Percentiles rank a stretch among this genome's conserved stretches.
These are phyloP conservation scores for Trypanosoma lewisi DNA, from an alignment of 208 protist genomes.

Conservation along the genomic window DNA sequence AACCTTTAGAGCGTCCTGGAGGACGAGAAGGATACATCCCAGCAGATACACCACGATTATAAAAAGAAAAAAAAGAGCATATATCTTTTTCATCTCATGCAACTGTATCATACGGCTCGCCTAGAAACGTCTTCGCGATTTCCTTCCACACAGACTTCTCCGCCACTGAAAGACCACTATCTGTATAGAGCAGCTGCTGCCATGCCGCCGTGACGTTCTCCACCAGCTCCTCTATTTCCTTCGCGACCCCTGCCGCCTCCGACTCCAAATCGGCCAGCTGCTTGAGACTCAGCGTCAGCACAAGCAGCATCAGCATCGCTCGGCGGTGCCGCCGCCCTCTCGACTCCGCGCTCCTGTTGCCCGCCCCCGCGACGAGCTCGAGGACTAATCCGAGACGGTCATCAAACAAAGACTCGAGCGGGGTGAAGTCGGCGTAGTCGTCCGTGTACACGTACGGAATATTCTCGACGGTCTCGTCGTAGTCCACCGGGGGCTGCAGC, in stretches of 20 bases:
- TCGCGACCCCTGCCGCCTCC: constrained; percentile 24
- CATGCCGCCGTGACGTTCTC: constrained; percentile 53
- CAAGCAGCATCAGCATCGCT: constrained; percentile 62
- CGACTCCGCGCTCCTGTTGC: not conserved
- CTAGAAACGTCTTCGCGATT: constrained; percentile 47
- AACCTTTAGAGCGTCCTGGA: too few species aligned
- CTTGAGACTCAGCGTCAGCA: constrained; percentile 59
- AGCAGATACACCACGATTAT: constrained; percentile 3
- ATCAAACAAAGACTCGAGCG: constrained; percentile 52
- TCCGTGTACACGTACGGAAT: constrained; percentile 72
- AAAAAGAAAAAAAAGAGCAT: constrained; percentile 17
- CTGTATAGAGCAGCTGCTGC: constrained; percentile 48
- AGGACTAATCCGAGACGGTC: constrained; percentile 32
- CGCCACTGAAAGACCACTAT: constrained; percentile 33
- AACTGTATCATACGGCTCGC: constrained; percentile 47
- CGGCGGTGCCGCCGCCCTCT: constrained; percentile 25
- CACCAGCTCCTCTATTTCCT: constrained; percentile 47
- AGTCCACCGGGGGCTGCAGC: constrained; percentile 45
- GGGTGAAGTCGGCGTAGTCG: constrained; percentile 74
- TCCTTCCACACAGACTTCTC: constrained; percentile 56
- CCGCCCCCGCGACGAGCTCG: constrained; percentile 25
- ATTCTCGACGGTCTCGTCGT: constrained; percentile 29
- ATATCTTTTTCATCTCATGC: constrained; percentile 7
- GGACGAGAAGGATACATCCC: too few species aligned
- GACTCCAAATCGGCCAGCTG: constrained; percentile 35